Evolutionary conservation across 208 protist genomes (phyloP), one percentile per base, ranked within the genome.

Genomic region (Leishmania martiniquensis): DNA sequence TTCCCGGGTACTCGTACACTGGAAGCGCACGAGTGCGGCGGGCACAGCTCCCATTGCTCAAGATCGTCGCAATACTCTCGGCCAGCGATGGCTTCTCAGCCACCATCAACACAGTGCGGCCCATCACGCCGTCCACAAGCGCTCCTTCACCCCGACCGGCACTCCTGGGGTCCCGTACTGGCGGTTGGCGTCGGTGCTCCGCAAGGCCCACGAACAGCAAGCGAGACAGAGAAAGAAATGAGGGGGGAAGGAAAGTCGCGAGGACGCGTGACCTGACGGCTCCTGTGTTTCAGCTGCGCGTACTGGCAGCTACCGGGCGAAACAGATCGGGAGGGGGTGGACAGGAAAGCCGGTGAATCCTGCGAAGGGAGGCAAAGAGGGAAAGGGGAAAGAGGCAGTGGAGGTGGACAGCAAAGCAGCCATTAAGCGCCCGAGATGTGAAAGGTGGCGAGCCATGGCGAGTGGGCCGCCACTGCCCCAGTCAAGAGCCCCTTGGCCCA

Each of bases 71-170:
- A 51, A 99, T 94, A 69, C 92, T 94, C 84, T 97, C 89, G 32
- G 97, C 97, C 42, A 99, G 91, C 44, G 92, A 98, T 34, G 96
- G 97, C 87, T 99, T 99, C 86, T 99, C 97, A 29, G 95, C 97
- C 75, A 99, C 97, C 96, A 98, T 98, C 32, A 99, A 78, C 59
- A 99, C 89, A 9, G 29, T 89, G 47, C 75, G 85, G 12, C 75
- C 77, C 89, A 95, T 96, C 69, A 6, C 67, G 34, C 34, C 13
- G 54, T 34, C 45, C 9, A 37, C 67, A 55, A 20, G 15, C n/a
- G 22, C 44, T 42, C 45, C 39, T 72, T 32, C 42, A 20, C 37
- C 15, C 6, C 25, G 15, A n/a, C 34, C 37, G 42, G 15, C 63
- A 7, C 63, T 6, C 34, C 42, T 44, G 39, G 44, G 45, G 5